Base-by-base conservation (phyloP, 2,329 filamentous ascomycete genomes). In the Canariomyces notabilis region DNA sequence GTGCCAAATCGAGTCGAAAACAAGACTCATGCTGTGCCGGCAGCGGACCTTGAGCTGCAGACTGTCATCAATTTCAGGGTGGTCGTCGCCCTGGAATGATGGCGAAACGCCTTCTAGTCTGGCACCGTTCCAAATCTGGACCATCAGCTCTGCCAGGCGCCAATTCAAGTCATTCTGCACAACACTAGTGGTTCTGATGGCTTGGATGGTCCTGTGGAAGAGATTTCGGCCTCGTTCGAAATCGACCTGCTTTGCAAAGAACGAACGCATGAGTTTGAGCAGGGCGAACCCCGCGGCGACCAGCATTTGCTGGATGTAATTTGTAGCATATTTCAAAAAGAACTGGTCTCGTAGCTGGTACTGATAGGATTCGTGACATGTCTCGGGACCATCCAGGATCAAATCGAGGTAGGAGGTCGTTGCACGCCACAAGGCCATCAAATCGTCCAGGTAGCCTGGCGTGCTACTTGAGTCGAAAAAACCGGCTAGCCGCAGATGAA, bases 1-100 rank as follows among this genome's bases (percentile, higher is more conserved):
- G 52, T 87, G 77, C 87, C 87, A 91, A 41, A 89, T 86, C 11
- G 84, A 87, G 66, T 93, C 87, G 59, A 87, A 91, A 2, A 93
- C 82, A 12, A 90, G 76, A 63, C 85, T 89, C 82, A 91, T 88
- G 64, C 86, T 90, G 72, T 89, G 87, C 19, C 87, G 76, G 57
- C 85, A 89, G 40, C 87, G 79, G n/a, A 91, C 85, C 61, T 89
- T 88, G 39, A 93, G 75, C 61, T 89, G 84, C 35, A 91, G 69
- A 50, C 77, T 85, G 56, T 87, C 83, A 57, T 89, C 85, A 34
- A 84, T 71, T 31, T 73, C 65, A 15, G 75, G 68, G n/a, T n/a
- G n/a, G 50, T 80, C 76, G 43, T 75, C 70, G 48, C 73, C 68
- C 36, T 72, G 69, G 48, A 73, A 72, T 31, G 68, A 58, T 37